Percentiles rank a stretch among this genome's conserved stretches.
Evolutionary conservation across 106 monocot species (phyloP).

Genomic region (Dendrobium chrysotoxum): DNA sequence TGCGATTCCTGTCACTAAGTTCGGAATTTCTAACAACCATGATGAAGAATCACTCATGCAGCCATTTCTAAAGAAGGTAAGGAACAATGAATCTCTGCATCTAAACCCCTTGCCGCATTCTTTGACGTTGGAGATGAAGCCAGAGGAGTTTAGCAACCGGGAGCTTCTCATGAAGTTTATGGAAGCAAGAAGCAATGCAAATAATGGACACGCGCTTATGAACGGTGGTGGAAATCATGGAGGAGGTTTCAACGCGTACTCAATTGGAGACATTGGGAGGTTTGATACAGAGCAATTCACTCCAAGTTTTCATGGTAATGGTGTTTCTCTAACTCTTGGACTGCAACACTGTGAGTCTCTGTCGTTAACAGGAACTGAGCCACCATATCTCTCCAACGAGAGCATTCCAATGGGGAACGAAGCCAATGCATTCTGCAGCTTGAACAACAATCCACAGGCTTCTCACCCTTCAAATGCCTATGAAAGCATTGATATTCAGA

Average conservation of each 20-base stretch:
- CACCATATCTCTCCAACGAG: conserved; percentile 6
- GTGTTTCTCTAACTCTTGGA: conserved; percentile 64
- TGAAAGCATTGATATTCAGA: conserved; percentile 59
- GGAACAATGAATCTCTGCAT: conserved; percentile 9
- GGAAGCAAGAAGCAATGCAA: neutral
- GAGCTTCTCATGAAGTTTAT: conserved; percentile 42
- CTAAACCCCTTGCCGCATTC: neutral
- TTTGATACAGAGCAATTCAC: conserved; percentile 39
- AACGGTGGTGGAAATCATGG: conserved; percentile 6
- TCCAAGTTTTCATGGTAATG: conserved; percentile 35
- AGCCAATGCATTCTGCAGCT: conserved; percentile 3
- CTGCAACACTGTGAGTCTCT: conserved; percentile 47
- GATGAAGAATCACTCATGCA: conserved; percentile 9
- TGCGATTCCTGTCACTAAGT: neutral
- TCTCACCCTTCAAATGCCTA: conserved; percentile 34
- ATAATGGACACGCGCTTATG: neutral
- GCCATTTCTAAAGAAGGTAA: conserved; percentile 32
- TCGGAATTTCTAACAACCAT: conserved; percentile 3
- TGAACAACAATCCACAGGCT: conserved; percentile 9
- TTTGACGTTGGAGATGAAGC: conserved; percentile 13
- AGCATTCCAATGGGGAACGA: conserved; percentile 11
- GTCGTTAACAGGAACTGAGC: conserved; percentile 6
- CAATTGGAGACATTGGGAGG: conserved; percentile 38
- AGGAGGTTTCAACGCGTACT: conserved; percentile 22
- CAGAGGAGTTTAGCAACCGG: conserved; percentile 13